Conservation (phyloP, 129 eudicot species). For the Arctium minus region DNA sequence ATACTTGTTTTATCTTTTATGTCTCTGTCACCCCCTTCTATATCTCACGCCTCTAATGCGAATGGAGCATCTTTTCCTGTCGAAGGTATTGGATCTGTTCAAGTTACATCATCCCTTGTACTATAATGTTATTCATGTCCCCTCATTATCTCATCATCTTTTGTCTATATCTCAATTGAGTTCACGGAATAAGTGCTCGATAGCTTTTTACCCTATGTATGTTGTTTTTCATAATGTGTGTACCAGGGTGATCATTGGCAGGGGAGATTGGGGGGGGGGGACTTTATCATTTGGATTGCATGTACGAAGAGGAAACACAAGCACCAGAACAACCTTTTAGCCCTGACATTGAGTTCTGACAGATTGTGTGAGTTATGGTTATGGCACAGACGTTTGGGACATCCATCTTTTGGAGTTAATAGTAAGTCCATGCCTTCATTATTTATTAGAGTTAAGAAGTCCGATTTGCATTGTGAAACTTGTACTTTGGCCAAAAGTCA, state of each 20-base stretch:
- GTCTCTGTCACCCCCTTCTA: neutral
- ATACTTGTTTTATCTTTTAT: neutral
- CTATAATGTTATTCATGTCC: neutral
- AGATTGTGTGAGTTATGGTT: neutral
- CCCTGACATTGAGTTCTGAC: neutral
- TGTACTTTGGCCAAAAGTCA: constrained; percentile 1
- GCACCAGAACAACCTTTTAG: neutral
- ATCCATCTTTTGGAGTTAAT: neutral
- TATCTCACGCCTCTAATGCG: neutral
- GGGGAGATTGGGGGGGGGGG: neutral
- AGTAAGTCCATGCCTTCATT: neutral
- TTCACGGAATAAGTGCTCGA: neutral
- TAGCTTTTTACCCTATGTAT: neutral
- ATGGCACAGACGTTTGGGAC: neutral
- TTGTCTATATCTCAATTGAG: neutral
- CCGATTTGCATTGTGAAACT: neutral
- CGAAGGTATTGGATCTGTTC: neutral
- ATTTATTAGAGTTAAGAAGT: neutral
- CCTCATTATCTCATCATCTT: neutral
- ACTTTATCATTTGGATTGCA: neutral
- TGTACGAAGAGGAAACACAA: neutral
- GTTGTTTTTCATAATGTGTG: neutral
- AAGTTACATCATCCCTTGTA: neutral
- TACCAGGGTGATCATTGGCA: neutral
- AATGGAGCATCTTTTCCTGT: neutral